A percentile compares a stretch with the other conserved stretches of the same genome.
Evolutionary conservation across 2,329 filamentous ascomycete species (phyloP).

Genomic region (Taxawa tesnikishii): DNA sequence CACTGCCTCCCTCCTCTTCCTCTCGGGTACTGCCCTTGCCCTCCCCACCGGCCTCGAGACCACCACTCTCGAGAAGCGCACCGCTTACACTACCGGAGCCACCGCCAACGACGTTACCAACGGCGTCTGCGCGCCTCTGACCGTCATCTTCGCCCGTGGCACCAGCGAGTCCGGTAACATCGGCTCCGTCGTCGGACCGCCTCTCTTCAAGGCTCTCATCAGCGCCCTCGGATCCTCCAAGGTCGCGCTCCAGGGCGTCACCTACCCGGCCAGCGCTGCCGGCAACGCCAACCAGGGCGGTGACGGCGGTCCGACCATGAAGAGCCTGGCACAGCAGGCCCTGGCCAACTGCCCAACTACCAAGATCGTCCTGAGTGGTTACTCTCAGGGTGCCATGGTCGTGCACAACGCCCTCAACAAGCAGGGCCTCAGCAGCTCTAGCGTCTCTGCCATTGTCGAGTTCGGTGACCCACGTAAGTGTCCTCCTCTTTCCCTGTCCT

Average conservation of each 20-base stretch:
- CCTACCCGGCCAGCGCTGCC: slow-evolving; percentile 32
- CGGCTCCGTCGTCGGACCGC: slow-evolving; percentile 36
- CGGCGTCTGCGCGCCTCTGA: slow-evolving; percentile 32
- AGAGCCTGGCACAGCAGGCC: slow-evolving; percentile 11
- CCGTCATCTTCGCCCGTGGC: slow-evolving; percentile 45
- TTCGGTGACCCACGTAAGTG: slow-evolving; percentile 15
- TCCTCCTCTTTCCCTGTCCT: neutral
- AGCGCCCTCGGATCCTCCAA: slow-evolving; percentile 28
- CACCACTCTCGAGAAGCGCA: slow-evolving; percentile 7
- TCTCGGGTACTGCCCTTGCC: slow-evolving; percentile 9
- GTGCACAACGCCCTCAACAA: slow-evolving; percentile 10
- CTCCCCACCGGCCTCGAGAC: slow-evolving; percentile 8
- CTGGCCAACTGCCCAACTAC: slow-evolving; percentile 12
- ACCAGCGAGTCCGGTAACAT: slow-evolving; percentile 42
- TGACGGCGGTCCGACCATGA: slow-evolving; percentile 12
- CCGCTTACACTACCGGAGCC: slow-evolving; percentile 9
- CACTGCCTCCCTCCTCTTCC: slow-evolving; percentile 10
- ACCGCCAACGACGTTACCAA: slow-evolving; percentile 13
- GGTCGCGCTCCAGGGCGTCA: slow-evolving; percentile 41
- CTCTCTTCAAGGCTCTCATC: slow-evolving; percentile 36
- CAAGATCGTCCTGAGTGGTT: slow-evolving; percentile 15
- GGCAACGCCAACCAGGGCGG: slow-evolving; percentile 9
- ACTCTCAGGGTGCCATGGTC: slow-evolving; percentile 21
- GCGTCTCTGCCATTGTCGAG: slow-evolving; percentile 12
- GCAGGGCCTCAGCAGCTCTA: slow-evolving; percentile 7